These are phyloP conservation scores for Fusarium palustre DNA, from an alignment of 2,329 filamentous ascomycete genomes.

Conservation along the genomic window DNA sequence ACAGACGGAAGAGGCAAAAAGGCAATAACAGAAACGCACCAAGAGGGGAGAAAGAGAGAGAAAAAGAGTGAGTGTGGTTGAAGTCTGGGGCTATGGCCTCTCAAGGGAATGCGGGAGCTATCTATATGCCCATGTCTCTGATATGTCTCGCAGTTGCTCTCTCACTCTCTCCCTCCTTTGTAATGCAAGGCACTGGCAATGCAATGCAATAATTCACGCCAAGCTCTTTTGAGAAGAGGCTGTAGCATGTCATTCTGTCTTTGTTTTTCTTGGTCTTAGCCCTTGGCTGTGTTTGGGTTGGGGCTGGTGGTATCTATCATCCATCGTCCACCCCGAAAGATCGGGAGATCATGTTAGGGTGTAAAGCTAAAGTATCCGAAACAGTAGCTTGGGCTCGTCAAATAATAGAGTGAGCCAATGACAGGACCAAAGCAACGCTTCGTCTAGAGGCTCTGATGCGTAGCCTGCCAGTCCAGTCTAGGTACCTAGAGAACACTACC, in stretches of 20 bases:
- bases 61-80: slow-evolving; percentile 26
- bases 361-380: slow-evolving; percentile 31
- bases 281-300: background rate
- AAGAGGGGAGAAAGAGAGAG: slow-evolving; percentile 1
- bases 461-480: background rate
- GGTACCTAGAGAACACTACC: background rate
- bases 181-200: background rate
- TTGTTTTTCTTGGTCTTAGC: background rate
- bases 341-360: slow-evolving; percentile 13
- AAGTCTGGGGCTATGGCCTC: slow-evolving; percentile 33
- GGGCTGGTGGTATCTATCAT: background rate
- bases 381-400: slow-evolving; percentile 24
- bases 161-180: background rate
- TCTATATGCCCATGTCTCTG: slow-evolving; percentile 45
- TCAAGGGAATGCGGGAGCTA: slow-evolving; percentile 43
- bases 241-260: slow-evolving; percentile 2
- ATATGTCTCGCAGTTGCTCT: slow-evolving; percentile 15
- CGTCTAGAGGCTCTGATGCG: slow-evolving; percentile 22
- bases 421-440: background rate
- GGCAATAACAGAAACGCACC: slow-evolving; percentile 4
- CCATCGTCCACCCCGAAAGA: slow-evolving; percentile 5
- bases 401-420: slow-evolving; percentile 3
- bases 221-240: slow-evolving; percentile 22
- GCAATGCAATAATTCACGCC: slow-evolving; percentile 1
- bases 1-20: slow-evolving; percentile 28